Evolutionary conservation across 73 alveolate genomes (phyloP).

Genomic region (Paramecium pentaurelia): DNA sequence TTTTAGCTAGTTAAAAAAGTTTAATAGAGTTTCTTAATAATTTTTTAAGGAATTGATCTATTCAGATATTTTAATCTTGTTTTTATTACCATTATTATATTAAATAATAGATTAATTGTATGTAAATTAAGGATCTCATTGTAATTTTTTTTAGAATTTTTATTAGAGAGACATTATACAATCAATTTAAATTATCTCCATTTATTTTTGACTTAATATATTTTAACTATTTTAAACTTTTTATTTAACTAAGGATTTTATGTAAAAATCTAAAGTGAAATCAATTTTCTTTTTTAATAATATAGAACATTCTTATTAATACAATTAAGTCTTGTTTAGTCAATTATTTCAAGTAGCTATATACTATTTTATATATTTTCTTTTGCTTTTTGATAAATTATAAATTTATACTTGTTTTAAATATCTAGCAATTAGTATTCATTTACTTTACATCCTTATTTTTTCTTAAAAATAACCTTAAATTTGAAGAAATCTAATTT

Average conservation of each 20-base stretch:
- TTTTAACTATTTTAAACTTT: neutral
- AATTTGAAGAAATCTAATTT: neutral
- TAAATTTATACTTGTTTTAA: neutral
- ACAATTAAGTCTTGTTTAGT: neutral
- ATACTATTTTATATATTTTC: neutral
- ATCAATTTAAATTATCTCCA: too few species aligned
- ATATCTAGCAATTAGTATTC: neutral
- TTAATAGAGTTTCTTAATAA: too few species aligned
- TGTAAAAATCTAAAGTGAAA: neutral
- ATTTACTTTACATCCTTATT: neutral
- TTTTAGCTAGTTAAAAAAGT: too few species aligned
- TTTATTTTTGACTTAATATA: too few species aligned
- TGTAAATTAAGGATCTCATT: too few species aligned
- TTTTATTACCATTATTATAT: too few species aligned
- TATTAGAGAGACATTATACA: too few species aligned
- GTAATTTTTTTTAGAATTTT: too few species aligned
- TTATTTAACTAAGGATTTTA: neutral
- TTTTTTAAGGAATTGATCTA: too few species aligned
- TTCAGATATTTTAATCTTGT: too few species aligned
- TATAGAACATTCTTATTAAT: neutral
- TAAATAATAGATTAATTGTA: too few species aligned
- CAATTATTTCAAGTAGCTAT: neutral
- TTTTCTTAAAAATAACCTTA: neutral
- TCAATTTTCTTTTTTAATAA: neutral
- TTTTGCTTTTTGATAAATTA: neutral